Conservation (phyloP, 225 moss, liverwort and hornwort genomes). For the Straminergon stramineum region DNA sequence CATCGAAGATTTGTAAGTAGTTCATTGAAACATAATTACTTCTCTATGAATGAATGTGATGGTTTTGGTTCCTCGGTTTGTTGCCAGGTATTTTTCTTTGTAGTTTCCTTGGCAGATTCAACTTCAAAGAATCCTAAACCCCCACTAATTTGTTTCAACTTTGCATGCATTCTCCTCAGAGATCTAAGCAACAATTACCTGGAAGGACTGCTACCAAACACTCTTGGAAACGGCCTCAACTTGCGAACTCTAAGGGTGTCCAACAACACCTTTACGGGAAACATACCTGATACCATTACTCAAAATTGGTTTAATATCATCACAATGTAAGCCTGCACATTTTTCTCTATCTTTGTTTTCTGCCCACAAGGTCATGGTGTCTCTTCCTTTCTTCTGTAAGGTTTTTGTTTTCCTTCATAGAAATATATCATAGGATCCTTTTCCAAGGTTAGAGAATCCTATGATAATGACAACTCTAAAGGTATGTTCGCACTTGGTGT, state of each 20-base stretch:
- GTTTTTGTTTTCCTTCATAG: background rate
- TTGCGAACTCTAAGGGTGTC: background rate
- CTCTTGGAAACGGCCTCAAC: fast-evolving
- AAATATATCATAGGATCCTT: background rate
- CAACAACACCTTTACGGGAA: background rate
- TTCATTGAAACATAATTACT: background rate
- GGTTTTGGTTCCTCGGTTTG: background rate
- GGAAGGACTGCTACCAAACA: background rate
- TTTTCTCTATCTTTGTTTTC: background rate
- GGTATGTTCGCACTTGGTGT: too few relatives aligned
- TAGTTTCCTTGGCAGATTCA: background rate
- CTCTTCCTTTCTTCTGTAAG: fast-evolving
- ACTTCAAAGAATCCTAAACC: background rate
- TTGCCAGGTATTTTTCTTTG: background rate
- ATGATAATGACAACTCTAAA: too few relatives aligned
- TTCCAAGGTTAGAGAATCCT: too few relatives aligned
- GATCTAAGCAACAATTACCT: constrained; percentile 1
- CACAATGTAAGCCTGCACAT: background rate
- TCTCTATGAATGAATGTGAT: background rate
- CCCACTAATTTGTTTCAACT: background rate
- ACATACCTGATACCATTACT: background rate
- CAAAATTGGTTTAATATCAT: fast-evolving
- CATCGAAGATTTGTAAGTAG: constrained; percentile 18
- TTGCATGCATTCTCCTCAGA: background rate
- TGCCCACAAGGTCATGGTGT: background rate